Percentiles rank a stretch among this genome's conserved stretches.
Evolutionary conservation across 2,329 filamentous ascomycete species (phyloP).

Genomic region (Fusarium oxysporum): DNA sequence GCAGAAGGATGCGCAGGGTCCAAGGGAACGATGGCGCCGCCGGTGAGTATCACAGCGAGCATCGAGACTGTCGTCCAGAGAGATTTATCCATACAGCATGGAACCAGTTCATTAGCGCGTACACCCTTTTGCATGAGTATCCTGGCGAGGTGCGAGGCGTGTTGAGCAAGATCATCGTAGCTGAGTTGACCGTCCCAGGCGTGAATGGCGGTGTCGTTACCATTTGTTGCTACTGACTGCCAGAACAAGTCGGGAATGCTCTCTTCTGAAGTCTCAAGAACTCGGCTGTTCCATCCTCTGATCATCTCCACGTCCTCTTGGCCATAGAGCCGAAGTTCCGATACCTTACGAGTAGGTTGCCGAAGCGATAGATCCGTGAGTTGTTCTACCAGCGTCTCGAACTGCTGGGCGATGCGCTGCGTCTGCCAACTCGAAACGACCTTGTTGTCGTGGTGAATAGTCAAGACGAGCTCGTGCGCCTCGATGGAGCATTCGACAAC

Average conservation of each 20-base stretch:
- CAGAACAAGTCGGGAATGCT: constrained; percentile 18
- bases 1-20: constrained; percentile 35
- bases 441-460: constrained; percentile 18
- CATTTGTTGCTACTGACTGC: not conserved
- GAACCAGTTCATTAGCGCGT: constrained; percentile 5
- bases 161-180: constrained; percentile 14
- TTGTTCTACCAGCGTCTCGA: constrained; percentile 30
- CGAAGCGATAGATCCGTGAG: constrained; percentile 12
- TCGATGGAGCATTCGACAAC: constrained; percentile 40
- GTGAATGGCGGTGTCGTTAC: not conserved
- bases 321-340: constrained; percentile 21
- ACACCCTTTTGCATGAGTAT: constrained; percentile 13
- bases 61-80: constrained; percentile 40
- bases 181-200: constrained; percentile 40
- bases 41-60: constrained; percentile 42
- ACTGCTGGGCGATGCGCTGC: constrained; percentile 23
- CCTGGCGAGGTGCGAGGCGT: constrained; percentile 9
- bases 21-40: constrained; percentile 41
- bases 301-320: constrained; percentile 27
- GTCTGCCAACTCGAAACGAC: constrained; percentile 29
- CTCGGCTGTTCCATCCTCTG: constrained; percentile 9
- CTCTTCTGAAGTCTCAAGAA: not conserved
- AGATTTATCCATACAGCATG: constrained; percentile 43
- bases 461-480: constrained; percentile 4
- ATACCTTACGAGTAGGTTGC: constrained; percentile 7